phyloP scores from a whole-genome alignment of 1,284 basidiomycete species.

The Earliella scabrosa region DNA sequence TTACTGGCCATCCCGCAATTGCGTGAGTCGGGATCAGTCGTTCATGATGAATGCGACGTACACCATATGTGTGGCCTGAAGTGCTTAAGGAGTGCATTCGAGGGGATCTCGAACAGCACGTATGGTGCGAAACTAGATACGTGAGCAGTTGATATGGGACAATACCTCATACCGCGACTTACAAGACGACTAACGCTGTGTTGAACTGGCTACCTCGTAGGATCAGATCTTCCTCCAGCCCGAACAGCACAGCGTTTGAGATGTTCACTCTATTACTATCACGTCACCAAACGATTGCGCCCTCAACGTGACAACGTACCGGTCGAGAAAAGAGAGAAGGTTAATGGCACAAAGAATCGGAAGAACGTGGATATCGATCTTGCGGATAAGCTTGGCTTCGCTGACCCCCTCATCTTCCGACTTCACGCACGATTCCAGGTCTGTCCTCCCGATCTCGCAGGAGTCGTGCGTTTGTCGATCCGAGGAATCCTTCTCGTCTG shows the following conservation, averaged over 20 bases:
- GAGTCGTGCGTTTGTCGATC: no score
- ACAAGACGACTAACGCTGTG: neutral
- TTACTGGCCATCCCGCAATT: conserved; percentile 21
- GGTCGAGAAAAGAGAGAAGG: conserved; percentile 38
- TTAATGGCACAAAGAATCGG: conserved; percentile 35
- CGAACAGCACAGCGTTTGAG: conserved; percentile 36
- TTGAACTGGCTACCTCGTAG: conserved; percentile 34
- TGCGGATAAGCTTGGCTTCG: conserved; percentile 33
- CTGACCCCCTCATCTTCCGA: conserved; percentile 25
- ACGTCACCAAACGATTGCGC: no score
- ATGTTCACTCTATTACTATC: conserved; percentile 32
- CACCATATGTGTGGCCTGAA: conserved; percentile 38
- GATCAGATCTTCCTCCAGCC: conserved; percentile 34
- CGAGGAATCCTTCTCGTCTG: no score
- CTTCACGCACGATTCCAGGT: no score
- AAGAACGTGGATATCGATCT: conserved; percentile 36
- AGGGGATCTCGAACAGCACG: conserved; percentile 38
- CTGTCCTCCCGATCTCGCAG: no score
- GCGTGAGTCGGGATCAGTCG: no score
- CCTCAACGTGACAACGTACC: conserved; percentile 21
- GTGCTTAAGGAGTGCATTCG: conserved; percentile 36
- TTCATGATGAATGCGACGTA: conserved; percentile 16
- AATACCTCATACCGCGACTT: no score
- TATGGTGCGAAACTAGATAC: conserved; percentile 35
- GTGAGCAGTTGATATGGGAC: no score